Evolutionary conservation across 2,329 filamentous ascomycete species (phyloP).

Genomic region (Aureobasidium uvarum): DNA sequence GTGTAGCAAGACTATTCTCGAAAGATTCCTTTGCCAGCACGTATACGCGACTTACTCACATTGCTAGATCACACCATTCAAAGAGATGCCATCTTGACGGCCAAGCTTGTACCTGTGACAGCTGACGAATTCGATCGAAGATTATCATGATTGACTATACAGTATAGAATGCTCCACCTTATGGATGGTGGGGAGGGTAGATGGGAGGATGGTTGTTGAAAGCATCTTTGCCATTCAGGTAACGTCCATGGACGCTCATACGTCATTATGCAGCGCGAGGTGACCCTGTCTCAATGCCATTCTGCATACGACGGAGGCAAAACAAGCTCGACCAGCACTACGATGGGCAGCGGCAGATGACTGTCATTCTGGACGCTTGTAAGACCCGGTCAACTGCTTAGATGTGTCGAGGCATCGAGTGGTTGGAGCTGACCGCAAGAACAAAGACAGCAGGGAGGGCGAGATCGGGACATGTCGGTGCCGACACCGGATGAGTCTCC

Average conservation of each 20-base stretch:
- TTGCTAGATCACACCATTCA: slow-evolving; percentile 35
- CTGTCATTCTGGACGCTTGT: neutral
- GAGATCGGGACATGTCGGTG: neutral
- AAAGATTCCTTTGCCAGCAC: neutral
- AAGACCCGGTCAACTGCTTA: neutral
- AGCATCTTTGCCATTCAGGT: slow-evolving; percentile 1
- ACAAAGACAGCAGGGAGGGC: neutral
- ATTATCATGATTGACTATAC: neutral
- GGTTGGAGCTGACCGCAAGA: neutral
- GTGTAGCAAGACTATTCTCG: neutral
- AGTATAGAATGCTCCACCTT: neutral
- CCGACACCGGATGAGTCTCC: neutral
- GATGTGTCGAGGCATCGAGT: neutral
- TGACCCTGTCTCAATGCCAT: neutral
- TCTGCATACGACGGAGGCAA: neutral
- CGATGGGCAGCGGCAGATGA: neutral
- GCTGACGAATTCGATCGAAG: neutral
- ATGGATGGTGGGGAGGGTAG: neutral
- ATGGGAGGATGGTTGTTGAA: neutral
- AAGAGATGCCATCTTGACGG: slow-evolving; percentile 36
- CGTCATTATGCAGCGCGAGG: neutral
- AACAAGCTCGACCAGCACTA: neutral
- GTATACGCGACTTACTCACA: slow-evolving; percentile 29
- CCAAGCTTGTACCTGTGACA: slow-evolving; percentile 31
- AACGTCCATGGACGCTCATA: neutral